These are phyloP conservation scores for Phialocephala sp. DNA, from an alignment of 2,329 filamentous ascomycete species.

Conservation along the genomic window DNA sequence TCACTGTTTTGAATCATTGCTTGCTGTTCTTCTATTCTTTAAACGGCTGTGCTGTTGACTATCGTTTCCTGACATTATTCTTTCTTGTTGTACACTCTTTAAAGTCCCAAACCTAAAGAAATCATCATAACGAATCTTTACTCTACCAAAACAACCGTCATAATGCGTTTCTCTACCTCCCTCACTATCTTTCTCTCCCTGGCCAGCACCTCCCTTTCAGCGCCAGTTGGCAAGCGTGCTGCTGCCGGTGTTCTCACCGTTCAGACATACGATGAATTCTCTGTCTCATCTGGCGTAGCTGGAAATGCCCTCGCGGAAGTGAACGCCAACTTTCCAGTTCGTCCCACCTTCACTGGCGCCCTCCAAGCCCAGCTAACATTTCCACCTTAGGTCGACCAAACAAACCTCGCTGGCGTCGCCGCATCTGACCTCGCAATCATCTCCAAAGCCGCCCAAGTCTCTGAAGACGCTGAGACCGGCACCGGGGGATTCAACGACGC, in stretches of 20 bases:
- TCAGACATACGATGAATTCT: slow-evolving; percentile 46
- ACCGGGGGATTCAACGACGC: slow-evolving; percentile 58
- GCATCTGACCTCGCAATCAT: slow-evolving; percentile 56
- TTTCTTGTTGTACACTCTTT: slow-evolving; percentile 11
- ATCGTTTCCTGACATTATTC: slow-evolving; percentile 11
- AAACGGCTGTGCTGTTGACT: slow-evolving; percentile 25
- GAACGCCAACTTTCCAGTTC: slow-evolving; percentile 58
- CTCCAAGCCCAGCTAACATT: neutral
- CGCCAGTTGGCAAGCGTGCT: slow-evolving; percentile 20
- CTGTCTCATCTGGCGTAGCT: slow-evolving; percentile 56
- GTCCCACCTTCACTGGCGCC: slow-evolving; percentile 23
- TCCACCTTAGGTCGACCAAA: slow-evolving; percentile 47
- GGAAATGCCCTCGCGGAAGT: slow-evolving; percentile 61
- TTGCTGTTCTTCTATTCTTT: slow-evolving; percentile 17
- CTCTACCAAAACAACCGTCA: neutral
- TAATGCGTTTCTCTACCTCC: slow-evolving; percentile 34
- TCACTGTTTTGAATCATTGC: slow-evolving; percentile 19
- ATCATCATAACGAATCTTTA: neutral
- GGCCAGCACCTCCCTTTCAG: slow-evolving; percentile 9
- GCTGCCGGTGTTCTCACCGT: slow-evolving; percentile 26
- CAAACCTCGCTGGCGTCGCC: slow-evolving; percentile 53
- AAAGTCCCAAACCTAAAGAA: neutral
- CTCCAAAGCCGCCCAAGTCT: slow-evolving; percentile 52
- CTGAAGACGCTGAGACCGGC: slow-evolving; percentile 59
- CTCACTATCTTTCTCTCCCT: slow-evolving; percentile 30